phyloP scores from a whole-genome alignment of 768 basidiomycete genomes.

The Strobilomyces echinocephalus region DNA sequence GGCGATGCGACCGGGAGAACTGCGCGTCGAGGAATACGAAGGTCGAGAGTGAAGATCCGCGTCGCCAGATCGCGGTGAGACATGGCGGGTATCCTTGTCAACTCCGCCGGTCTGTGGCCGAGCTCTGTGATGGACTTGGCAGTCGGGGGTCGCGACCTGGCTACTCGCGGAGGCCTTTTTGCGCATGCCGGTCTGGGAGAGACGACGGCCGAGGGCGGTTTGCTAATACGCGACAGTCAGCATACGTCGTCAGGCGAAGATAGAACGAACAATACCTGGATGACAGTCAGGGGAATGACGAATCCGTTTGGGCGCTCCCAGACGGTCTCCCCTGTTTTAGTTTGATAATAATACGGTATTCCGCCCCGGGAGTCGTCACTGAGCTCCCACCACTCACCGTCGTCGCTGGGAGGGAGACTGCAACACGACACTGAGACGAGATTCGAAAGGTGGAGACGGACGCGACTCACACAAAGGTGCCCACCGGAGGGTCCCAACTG shows the following conservation, averaged over 20 bases:
- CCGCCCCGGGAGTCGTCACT: constrained; percentile 78
- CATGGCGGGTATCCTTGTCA: constrained; percentile 33
- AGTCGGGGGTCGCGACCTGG: constrained; percentile 22
- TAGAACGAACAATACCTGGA: constrained; percentile 54
- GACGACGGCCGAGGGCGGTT: constrained; percentile 64
- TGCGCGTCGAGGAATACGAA: constrained; percentile 32
- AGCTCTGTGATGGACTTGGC: constrained; percentile 35
- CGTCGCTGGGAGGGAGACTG: constrained; percentile 75
- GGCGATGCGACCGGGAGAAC: constrained; percentile 30
- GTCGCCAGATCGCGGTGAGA: constrained; percentile 24
- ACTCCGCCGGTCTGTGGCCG: constrained; percentile 32
- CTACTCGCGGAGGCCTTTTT: constrained; percentile 9
- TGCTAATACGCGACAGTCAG: constrained; percentile 41
- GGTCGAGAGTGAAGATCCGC: constrained; percentile 27
- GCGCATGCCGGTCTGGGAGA: constrained; percentile 51
- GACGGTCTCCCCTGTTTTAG: constrained; percentile 83
- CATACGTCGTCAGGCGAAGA: neutral
- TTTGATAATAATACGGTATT: constrained; percentile 91
- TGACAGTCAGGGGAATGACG: constrained; percentile 84
- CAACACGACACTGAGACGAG: constrained; percentile 10
- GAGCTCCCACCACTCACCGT: constrained; percentile 97
- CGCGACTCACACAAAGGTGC: constrained; percentile 73
- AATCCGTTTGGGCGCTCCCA: constrained; percentile 91
- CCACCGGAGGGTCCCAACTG: constrained; percentile 89
- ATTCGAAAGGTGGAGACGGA: constrained; percentile 15